Evolutionary conservation across 305 asterid genomes (phyloP).

Genomic region (Euphrasia arctica): DNA sequence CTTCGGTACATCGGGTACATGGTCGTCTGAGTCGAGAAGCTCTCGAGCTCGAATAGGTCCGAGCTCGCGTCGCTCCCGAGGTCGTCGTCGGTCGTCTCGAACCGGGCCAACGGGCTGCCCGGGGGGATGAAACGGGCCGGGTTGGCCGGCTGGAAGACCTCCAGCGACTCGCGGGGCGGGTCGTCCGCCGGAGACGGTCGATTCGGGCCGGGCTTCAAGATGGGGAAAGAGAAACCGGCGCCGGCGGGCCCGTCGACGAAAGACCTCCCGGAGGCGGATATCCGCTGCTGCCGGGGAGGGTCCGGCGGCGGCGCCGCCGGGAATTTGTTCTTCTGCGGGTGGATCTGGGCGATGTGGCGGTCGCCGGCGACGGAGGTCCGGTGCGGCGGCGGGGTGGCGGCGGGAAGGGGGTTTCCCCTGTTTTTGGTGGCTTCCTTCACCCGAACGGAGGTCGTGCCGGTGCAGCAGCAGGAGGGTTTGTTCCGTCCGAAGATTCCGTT

Average conservation of each 20-base stretch:
- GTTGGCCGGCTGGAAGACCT: slow-evolving; percentile 59
- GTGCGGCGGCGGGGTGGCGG: background rate
- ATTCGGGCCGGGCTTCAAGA: slow-evolving; percentile 31
- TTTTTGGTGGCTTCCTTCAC: slow-evolving; percentile 45
- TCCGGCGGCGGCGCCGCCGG: slow-evolving; percentile 4
- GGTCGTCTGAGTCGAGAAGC: slow-evolving; percentile 68
- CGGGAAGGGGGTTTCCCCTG: slow-evolving; percentile 18
- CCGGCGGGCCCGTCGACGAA: slow-evolving; percentile 34
- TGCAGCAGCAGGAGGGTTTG: slow-evolving; percentile 48
- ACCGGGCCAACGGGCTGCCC: slow-evolving; percentile 49
- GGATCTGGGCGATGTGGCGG: background rate
- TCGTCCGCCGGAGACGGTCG: slow-evolving; percentile 31
- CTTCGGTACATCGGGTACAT: slow-evolving; percentile 51
- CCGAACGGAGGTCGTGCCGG: slow-evolving; percentile 61
- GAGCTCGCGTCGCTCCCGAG: slow-evolving; percentile 78
- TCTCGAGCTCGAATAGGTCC: slow-evolving; percentile 80
- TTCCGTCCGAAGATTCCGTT: slow-evolving; percentile 60
- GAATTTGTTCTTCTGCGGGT: slow-evolving; percentile 24
- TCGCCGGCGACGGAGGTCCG: background rate
- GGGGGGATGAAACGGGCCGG: slow-evolving; percentile 18
- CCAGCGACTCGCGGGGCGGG: slow-evolving; percentile 60
- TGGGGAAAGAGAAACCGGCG: slow-evolving; percentile 58
- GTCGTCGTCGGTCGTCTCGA: slow-evolving; percentile 54
- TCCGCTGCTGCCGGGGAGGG: slow-evolving; percentile 43
- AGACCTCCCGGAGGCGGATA: slow-evolving; percentile 41